These are phyloP conservation scores for Penicillium simplicissimum DNA, from an alignment of 495 filamentous ascomycete species.

Conservation along the genomic window DNA sequence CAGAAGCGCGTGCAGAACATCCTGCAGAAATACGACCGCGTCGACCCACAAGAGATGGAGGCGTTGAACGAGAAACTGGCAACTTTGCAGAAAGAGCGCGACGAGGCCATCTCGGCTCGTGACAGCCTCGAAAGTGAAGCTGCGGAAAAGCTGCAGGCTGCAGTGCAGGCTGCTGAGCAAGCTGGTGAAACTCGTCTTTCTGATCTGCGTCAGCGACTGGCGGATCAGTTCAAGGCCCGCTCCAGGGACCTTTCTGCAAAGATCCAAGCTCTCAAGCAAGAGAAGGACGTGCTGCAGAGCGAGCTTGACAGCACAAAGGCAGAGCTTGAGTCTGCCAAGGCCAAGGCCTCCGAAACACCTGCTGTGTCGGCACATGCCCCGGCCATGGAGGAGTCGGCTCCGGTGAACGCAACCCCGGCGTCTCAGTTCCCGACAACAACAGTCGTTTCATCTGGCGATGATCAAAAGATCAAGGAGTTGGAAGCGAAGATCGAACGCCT, in stretches of 20 bases:
- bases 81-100: conserved; percentile 68
- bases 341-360: conserved; percentile 26
- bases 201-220: conserved; percentile 53
- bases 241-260: conserved; percentile 52
- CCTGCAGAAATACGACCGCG: conserved; percentile 90
- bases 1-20: conserved; percentile 93
- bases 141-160: conserved; percentile 49
- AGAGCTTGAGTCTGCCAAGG: conserved; percentile 42
- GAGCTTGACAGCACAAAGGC: conserved; percentile 49
- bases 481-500: conserved; percentile 50
- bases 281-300: conserved; percentile 52
- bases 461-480: conserved; percentile 37
- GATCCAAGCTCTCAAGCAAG: conserved; percentile 48
- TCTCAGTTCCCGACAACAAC: conserved; percentile 39
- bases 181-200: conserved; percentile 36
- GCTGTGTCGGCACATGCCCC: conserved; percentile 8
- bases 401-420: conserved; percentile 42
- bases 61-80: conserved; percentile 71
- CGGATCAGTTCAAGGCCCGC: conserved; percentile 61
- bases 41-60: conserved; percentile 90
- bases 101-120: conserved; percentile 50
- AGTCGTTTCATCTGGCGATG: conserved; percentile 30
- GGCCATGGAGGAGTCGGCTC: conserved; percentile 19
- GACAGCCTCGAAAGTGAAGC: conserved; percentile 56
- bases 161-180: conserved; percentile 36